Base-by-base conservation (phyloP, 75 land plant genomes). In the Pseudotsuga menziesii region DNA sequence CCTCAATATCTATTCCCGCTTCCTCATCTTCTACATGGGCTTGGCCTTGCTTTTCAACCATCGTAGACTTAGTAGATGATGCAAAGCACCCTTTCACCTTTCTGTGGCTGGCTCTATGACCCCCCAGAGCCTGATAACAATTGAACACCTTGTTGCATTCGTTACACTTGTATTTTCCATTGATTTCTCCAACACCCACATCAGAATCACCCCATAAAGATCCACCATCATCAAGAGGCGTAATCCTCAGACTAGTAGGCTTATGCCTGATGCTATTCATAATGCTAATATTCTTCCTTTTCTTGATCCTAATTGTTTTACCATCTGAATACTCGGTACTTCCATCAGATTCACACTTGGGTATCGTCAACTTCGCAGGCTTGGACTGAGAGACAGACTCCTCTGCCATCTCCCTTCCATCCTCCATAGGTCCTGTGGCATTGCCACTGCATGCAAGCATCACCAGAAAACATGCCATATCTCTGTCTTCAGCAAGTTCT, bases 51-150 rank as follows among this genome's bases (percentile, higher is more conserved):
- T 61, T 16, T 25, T 26, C 64, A 61, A 61, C 27, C 5, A 27
- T 26, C 64, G 25, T 23, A 48, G n/a, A 12, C 25, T 56, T 26
- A 36, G 14, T 57, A 15, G 80, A 67, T 12, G 72, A 52, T 14
- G 79, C 85, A 58, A 57, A 83, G 52, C 83, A 83, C 26, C 85
- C 85, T 56, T 80, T 80, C 17, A 80, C 83, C 57, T 76, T 83
- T 78, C 82, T 83, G 83, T 81, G 83, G 64, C 79, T 81, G 14
- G 78, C 83, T 35, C 85, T 72, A 67, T 80, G 85, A 3, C 85
- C 85, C 32, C 81, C 85, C 64, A 76, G 59, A 64, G 79, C 85
- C 71, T 83, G 79, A 35, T 83, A 74, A 15, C 84, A 76, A 63
- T 83, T 81, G 78, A 80, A 81, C 35, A 81, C 56, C 36, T 84